phyloP scores from a whole-genome alignment of 1,139 yeast species.

The Insectozyma bohioensis region DNA sequence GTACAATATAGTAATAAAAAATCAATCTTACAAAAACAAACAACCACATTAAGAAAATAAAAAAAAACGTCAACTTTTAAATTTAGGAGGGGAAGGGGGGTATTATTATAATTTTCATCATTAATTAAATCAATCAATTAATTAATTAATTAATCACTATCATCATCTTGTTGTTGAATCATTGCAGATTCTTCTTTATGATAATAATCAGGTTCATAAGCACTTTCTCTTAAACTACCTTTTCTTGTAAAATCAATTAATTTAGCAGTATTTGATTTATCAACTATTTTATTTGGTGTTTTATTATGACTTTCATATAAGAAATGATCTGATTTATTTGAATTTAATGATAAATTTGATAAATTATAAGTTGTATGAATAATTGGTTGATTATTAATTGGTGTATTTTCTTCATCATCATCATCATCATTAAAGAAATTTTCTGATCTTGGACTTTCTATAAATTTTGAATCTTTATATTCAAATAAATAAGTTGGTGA shows the following conservation, averaged over 20 bases:
- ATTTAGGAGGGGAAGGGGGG: too few species aligned
- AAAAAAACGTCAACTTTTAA: too few species aligned
- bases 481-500: conserved; percentile 17
- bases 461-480: conserved; percentile 25
- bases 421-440: conserved; percentile 13
- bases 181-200: conserved; percentile 37
- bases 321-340: conserved; percentile 15
- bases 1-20: too few species aligned
- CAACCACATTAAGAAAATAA: too few species aligned
- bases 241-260: conserved; percentile 54
- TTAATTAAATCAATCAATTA: conserved; percentile 1
- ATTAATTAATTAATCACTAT: conserved; percentile 23
- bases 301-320: conserved; percentile 11
- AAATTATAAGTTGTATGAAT: conserved; percentile 16
- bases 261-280: conserved; percentile 34
- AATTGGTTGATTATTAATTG: conserved; percentile 10
- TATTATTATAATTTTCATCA: too few species aligned
- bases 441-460: conserved; percentile 16
- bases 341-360: conserved; percentile 21
- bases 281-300: conserved; percentile 17
- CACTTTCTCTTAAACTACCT: conserved; percentile 45
- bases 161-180: conserved; percentile 31
- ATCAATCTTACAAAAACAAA: too few species aligned
- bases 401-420: conserved; percentile 11
- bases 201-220: conserved; percentile 29